Conservation (phyloP, 108 stramenopile species). For the Cyclotella atomus region DNA sequence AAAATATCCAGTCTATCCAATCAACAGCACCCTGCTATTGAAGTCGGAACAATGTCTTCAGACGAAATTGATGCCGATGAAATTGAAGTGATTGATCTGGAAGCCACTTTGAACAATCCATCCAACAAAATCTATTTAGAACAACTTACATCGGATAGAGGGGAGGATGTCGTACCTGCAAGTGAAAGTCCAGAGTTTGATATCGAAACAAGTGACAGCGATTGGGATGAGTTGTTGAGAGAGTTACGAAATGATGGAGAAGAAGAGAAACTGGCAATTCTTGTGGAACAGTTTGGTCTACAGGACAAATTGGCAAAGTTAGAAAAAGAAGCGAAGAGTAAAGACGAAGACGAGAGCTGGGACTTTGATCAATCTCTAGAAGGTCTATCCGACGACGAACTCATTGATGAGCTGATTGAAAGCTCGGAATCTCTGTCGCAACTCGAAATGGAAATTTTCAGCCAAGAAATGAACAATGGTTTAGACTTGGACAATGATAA, state of each 20-base stretch:
- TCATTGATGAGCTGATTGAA: slow-evolving; percentile 51
- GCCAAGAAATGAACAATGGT: slow-evolving; percentile 29
- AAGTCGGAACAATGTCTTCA: background rate
- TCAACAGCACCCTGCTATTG: background rate
- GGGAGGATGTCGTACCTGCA: background rate
- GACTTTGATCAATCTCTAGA: slow-evolving; percentile 35
- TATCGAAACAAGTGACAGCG: slow-evolving; percentile 24
- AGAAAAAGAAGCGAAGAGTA: slow-evolving; percentile 2
- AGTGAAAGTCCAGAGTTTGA: slow-evolving; percentile 14
- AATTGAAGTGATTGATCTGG: slow-evolving; percentile 48
- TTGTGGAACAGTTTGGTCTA: slow-evolving; percentile 36
- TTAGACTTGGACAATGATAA: slow-evolving; percentile 20
- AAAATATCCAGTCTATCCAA: background rate
- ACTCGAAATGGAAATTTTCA: slow-evolving; percentile 46
- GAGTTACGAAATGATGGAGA: slow-evolving; percentile 36
- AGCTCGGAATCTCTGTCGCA: slow-evolving; percentile 35
- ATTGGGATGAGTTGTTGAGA: slow-evolving; percentile 31
- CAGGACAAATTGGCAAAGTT: slow-evolving; percentile 20
- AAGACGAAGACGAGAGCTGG: slow-evolving; percentile 9
- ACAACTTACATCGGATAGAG: background rate
- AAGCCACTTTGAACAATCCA: slow-evolving; percentile 35
- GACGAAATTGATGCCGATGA: slow-evolving; percentile 21
- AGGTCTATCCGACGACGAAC: slow-evolving; percentile 34
- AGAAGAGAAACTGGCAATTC: background rate
- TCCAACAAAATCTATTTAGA: slow-evolving; percentile 18